Percentiles rank a stretch among this genome's conserved stretches.
These are phyloP conservation scores for Candida verbasci DNA, from an alignment of 805 yeast species.

Conservation along the genomic window DNA sequence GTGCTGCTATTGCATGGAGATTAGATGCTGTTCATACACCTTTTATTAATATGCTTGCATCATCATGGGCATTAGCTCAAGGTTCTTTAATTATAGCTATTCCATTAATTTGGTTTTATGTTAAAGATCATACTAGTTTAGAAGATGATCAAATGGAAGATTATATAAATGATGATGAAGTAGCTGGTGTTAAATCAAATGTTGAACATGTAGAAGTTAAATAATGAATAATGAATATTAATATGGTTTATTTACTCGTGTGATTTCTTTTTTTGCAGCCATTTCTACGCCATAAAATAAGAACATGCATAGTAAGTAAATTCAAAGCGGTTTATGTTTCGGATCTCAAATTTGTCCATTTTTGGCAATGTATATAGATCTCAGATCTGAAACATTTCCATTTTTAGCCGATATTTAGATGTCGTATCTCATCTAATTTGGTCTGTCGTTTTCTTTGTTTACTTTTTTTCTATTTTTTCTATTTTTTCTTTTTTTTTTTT, in stretches of 20 bases:
- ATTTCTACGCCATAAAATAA: too few relatives aligned
- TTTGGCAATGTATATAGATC: too few relatives aligned
- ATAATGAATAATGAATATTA: conserved; percentile 4
- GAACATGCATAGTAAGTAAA: background rate
- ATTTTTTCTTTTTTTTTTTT: too few relatives aligned
- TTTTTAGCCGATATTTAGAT: too few relatives aligned
- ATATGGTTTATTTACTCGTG: too few relatives aligned
- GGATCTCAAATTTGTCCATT: too few relatives aligned
- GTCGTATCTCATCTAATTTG: too few relatives aligned
- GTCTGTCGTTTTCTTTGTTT: too few relatives aligned
- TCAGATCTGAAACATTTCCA: too few relatives aligned
- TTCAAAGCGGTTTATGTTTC: too few relatives aligned
- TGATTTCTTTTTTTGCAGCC: background rate
- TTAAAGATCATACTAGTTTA: conserved; percentile 40
- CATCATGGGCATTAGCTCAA: conserved; percentile 49
- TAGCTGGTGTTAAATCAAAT: conserved; percentile 20
- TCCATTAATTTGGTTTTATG: conserved; percentile 41
- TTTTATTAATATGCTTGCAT: conserved; percentile 41
- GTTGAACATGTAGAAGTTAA: conserved; percentile 10
- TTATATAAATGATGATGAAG: conserved; percentile 20
- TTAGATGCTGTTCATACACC: conserved; percentile 39
- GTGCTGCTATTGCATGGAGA: conserved; percentile 59
- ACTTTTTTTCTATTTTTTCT: too few relatives aligned
- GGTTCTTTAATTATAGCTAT: conserved; percentile 46
- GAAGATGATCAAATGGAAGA: conserved; percentile 27